These are phyloP conservation scores for Blastocystis sp. DNA, from an alignment of 352 stramenopile genomes.

Conservation along the genomic window DNA sequence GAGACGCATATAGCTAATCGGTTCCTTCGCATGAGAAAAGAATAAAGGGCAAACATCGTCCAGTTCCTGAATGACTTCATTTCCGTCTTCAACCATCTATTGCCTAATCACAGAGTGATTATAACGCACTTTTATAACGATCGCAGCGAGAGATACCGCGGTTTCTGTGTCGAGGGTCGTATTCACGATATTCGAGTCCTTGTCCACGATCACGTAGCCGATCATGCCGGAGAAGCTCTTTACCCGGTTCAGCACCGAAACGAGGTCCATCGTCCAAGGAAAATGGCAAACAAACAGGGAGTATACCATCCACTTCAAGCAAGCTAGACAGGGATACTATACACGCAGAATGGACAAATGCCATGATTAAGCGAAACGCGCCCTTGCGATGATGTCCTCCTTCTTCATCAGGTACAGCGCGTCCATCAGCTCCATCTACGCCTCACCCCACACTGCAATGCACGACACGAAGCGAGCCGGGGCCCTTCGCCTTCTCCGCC, in stretches of 20 bases:
- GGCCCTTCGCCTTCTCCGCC: constrained; percentile 60
- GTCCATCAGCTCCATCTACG: constrained; percentile 69
- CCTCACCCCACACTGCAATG: not conserved
- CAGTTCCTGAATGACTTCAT: constrained; percentile 54
- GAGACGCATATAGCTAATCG: constrained; percentile 23
- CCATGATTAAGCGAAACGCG: constrained; percentile 31
- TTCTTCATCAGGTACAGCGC: constrained; percentile 65
- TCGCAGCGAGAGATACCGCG: constrained; percentile 34
- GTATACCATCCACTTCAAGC: constrained; percentile 56
- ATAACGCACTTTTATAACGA: constrained; percentile 21
- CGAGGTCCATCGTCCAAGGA: constrained; percentile 25
- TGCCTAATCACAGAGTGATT: not conserved
- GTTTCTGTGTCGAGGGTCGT: constrained; percentile 25
- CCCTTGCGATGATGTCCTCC: constrained; percentile 58
- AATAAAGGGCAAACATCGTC: not conserved
- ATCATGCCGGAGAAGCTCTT: constrained; percentile 54
- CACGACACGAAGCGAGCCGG: constrained; percentile 50
- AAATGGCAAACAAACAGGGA: constrained; percentile 27
- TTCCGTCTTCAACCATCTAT: constrained; percentile 52
- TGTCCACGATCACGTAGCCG: constrained; percentile 57
- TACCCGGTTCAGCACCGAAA: constrained; percentile 34
- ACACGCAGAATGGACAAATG: not conserved
- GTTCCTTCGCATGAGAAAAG: not conserved
- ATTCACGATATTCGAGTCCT: constrained; percentile 29
- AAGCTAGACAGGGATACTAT: constrained; percentile 51